Base-by-base conservation (phyloP, 371 early-diverging fungal genomes). In the Mortierella sp. region DNA sequence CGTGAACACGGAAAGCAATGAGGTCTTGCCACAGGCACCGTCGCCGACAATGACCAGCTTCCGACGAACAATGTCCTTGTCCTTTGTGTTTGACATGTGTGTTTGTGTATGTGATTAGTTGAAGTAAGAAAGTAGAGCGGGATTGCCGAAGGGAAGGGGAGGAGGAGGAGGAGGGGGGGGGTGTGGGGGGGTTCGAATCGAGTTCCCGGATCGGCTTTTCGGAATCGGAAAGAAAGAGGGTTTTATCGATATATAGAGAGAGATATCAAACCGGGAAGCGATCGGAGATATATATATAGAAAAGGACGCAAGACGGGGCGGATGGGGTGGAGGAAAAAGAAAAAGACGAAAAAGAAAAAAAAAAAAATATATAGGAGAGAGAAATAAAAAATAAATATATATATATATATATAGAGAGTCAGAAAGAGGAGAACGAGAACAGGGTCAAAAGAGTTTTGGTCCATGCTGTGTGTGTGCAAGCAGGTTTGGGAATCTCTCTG, bases 21-120 rank as follows among this genome's bases (percentile, higher is more conserved):
- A 88, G 18, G 91, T 90, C 73, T 88, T 91, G 23, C 91, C 90
- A 74, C 90, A 89, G 16, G 89, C 89, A 69, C 91, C 91, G 62
- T 90, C 90, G 7, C 91, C 91, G 26, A 90, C 86, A 67, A 89
- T 85, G 66, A 90, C 90, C 45, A 90, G 72, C 81, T 89, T 89
- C 53, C 85, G 72, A 57, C 80, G 81, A 44, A 88, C 75, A 57
- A 75, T 82, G 50, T 74, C 75, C 59, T 68, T 74, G 62, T 74
- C 75, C 53, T 53, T 53, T 53, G 53, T 26, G 26, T 53, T 53
- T 23, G 53, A 53, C 53, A 53, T 53, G 37, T 37, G 37, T 50
- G 16, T 50, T 4, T 6, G 50, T 2, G 50, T 50, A 14, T 50
- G 21, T 6, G n/a, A 50, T 6, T 3, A 21, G n/a, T 5, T 4